Percentiles rank a stretch among this genome's conserved stretches.
Evolutionary conservation across 2,329 filamentous ascomycete genomes (phyloP).

Genomic region (Penicillium sp.): DNA sequence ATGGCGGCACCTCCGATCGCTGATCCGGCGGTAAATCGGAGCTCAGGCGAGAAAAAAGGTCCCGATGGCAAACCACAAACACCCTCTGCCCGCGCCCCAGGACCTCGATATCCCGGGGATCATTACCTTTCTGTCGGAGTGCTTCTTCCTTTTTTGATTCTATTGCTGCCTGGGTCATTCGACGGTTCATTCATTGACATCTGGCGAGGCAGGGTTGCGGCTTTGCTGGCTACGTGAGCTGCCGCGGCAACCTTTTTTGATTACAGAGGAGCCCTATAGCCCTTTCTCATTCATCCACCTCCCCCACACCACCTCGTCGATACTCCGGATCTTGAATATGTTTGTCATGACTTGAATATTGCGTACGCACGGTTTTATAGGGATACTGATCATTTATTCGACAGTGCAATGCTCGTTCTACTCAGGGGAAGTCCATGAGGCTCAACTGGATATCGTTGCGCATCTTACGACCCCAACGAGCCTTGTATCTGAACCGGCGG

Average conservation of each 20-base stretch:
- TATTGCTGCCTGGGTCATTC: not conserved
- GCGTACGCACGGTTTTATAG: not conserved
- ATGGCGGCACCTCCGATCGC: slow-evolving; percentile 20
- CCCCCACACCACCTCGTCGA: not conserved
- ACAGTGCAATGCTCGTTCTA: slow-evolving; percentile 30
- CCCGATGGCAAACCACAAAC: slow-evolving; percentile 21
- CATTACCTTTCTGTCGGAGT: not conserved
- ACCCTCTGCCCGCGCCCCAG: slow-evolving; percentile 8
- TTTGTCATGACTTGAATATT: not conserved
- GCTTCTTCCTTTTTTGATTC: not conserved
- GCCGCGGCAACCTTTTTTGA: slow-evolving; percentile 24
- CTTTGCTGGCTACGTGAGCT: slow-evolving; percentile 10
- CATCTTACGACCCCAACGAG: slow-evolving; percentile 4
- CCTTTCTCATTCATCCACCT: slow-evolving; percentile 2
- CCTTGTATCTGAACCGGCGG: not conserved
- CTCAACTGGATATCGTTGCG: slow-evolving; percentile 19
- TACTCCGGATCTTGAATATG: not conserved
- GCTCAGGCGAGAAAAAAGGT: slow-evolving; percentile 24
- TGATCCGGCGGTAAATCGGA: slow-evolving; percentile 31
- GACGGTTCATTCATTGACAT: slow-evolving; percentile 1
- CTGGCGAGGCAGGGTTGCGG: slow-evolving; percentile 18
- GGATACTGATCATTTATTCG: not conserved
- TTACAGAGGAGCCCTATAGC: slow-evolving; percentile 13
- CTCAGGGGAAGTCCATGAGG: slow-evolving; percentile 27
- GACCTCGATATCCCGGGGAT: not conserved